Evolutionary conservation across 164 flowering plant genomes (phyloP), one percentile per base, ranked within the genome.

Genomic region (Taxillus chinensis): DNA sequence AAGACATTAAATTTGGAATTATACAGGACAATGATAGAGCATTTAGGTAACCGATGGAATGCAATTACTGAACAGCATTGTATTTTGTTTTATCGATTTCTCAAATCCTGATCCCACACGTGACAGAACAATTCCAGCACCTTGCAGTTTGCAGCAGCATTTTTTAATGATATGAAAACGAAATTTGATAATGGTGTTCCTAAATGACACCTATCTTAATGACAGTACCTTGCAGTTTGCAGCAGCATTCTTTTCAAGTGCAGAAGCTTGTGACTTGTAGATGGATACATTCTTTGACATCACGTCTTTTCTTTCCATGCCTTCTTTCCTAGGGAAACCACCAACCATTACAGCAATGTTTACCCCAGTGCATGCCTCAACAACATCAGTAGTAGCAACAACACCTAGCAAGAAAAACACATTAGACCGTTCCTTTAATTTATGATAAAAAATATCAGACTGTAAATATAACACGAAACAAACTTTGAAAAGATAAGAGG

Each of bases 301-400:
- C 58, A 93, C 98, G 62, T 90, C 97, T 77, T 93, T 93, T 58
- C 98, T 88, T 68, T 93, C 97, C 98, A 93, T 93, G 40, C 98
- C 97, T 73, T 93, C 98, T 62, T 92, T 92, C 77, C 98, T 87
- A 2, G 98, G 98, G 79, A 92, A 92, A 9, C 98, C 98, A 73
- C 98, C 98, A 75, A 93, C 98, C 98, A 93, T 90, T 62, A 93
- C 84, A 13, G 98, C 98, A 68, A 90, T 48, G 45, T 77, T 87
- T 63, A 93, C 98, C 15, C 96, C 96, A 62, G 90, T 83, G 81
- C 98, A 90, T 58, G 88, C 98, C 79, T 93, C 97, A 71, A 89
- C 88, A 65, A 67, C 97, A 83, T 93, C 95, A 64, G 96, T 93
- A 60, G 98, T 90, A 54, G 98, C 98, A 80, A 91, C 87, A 79